phyloP scores from a whole-genome alignment of 2,329 filamentous ascomycete genomes.

The Emmonsia crescens region DNA sequence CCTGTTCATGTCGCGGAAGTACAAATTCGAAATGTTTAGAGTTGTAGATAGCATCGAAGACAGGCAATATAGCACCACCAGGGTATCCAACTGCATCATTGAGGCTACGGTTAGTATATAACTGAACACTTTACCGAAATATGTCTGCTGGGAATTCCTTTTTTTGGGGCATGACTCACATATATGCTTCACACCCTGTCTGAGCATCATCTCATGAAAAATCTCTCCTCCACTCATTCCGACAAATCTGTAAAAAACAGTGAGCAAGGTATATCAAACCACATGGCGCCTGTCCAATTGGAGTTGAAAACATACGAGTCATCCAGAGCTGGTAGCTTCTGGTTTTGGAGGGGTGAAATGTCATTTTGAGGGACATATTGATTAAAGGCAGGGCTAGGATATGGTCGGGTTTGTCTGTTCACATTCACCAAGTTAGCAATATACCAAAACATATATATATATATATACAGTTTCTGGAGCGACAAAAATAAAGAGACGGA shows the following conservation, averaged over 20 bases:
- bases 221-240: conserved; percentile 93
- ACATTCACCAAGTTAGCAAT: conserved; percentile 6
- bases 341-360: conserved; percentile 55
- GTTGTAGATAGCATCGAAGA: conserved; percentile 98
- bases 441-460: not conserved
- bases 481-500: not conserved
- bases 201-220: conserved; percentile 98
- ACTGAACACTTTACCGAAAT: not conserved
- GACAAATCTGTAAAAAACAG: conserved; percentile 54
- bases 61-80: conserved; percentile 89
- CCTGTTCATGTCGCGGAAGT: conserved; percentile 91
- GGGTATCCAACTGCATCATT: conserved; percentile 64
- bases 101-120: not conserved
- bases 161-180: conserved; percentile 50
- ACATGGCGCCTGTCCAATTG: not conserved
- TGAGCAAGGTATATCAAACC: not conserved
- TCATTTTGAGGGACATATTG: conserved; percentile 48
- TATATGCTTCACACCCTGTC: conserved; percentile 83
- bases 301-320: conserved; percentile 54
- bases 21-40: conserved; percentile 95
- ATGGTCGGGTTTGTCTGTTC: conserved; percentile 44
- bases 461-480: not conserved
- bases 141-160: not conserved
- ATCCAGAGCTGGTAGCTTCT: conserved; percentile 55
- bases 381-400: conserved; percentile 51